phyloP scores from a whole-genome alignment of 441 rosid genomes.

The Populus trichocarpa region DNA sequence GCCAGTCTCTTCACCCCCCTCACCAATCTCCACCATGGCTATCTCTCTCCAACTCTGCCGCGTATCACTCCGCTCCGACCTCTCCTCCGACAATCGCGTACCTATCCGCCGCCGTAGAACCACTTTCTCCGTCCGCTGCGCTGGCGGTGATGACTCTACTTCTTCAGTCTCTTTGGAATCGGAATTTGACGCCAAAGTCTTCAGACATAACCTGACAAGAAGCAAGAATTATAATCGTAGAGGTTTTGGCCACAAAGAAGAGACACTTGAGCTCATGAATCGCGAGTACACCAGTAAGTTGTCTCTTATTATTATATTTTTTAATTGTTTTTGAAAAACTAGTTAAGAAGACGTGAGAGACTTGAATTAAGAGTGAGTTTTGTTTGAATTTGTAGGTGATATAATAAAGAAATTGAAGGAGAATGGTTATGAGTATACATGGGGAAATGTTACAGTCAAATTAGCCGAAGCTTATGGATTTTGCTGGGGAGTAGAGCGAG shows the following conservation, averaged over 20 bases:
- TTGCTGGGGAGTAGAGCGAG: slow-evolving; percentile 96
- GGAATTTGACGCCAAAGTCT: slow-evolving; percentile 77
- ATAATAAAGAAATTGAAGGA: slow-evolving; percentile 74
- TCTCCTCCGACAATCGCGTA: slow-evolving; percentile 25
- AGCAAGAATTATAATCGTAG: slow-evolving; percentile 78
- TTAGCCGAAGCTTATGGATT: slow-evolving; percentile 87
- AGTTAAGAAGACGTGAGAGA: not conserved
- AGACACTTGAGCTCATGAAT: slow-evolving; percentile 83
- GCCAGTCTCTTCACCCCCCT: slow-evolving; percentile 11
- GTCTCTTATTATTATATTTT: too few relatives aligned
- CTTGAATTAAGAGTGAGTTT: not conserved
- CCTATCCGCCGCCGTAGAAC: slow-evolving; percentile 35
- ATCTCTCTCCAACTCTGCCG: slow-evolving; percentile 61
- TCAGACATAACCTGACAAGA: slow-evolving; percentile 76
- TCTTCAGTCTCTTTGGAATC: slow-evolving; percentile 53
- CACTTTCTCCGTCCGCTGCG: slow-evolving; percentile 45
- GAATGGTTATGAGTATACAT: slow-evolving; percentile 60
- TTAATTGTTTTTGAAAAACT: not conserved
- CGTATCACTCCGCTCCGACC: slow-evolving; percentile 38
- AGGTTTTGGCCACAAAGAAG: slow-evolving; percentile 90
- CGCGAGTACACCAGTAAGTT: slow-evolving; percentile 79
- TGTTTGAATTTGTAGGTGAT: slow-evolving; percentile 54
- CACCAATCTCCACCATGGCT: slow-evolving; percentile 43
- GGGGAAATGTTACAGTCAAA: slow-evolving; percentile 89
- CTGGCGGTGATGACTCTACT: slow-evolving; percentile 29